phyloP scores from a whole-genome alignment of 768 basidiomycete genomes.

The Serendipita indica region DNA sequence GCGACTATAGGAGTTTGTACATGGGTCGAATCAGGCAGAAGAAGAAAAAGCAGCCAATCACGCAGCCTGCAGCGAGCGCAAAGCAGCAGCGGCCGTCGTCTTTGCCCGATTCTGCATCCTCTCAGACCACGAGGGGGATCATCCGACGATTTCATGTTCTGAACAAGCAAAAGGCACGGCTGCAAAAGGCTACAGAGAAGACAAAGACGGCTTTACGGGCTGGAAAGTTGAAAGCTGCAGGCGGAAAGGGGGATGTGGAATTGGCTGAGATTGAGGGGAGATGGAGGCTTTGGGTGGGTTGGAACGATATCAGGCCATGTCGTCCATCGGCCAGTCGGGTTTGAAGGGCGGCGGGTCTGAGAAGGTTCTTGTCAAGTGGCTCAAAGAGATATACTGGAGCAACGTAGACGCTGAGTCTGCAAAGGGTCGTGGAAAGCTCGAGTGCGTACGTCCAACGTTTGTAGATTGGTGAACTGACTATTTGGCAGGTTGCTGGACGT shows the following conservation, averaged over 20 bases:
- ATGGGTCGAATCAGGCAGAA: no score
- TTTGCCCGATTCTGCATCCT: slow-evolving; percentile 32
- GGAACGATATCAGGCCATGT: slow-evolving; percentile 70
- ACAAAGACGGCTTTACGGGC: slow-evolving; percentile 13
- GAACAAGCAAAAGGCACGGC: slow-evolving; percentile 48
- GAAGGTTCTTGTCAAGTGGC: slow-evolving; percentile 60
- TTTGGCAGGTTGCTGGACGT: slow-evolving; percentile 63
- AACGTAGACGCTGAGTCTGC: slow-evolving; percentile 8
- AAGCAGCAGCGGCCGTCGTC: no score
- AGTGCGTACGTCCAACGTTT: slow-evolving; percentile 6
- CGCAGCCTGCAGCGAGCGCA: no score
- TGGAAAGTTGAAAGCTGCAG: not conserved
- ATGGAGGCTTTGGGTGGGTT: slow-evolving; percentile 64
- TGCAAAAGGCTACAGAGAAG: slow-evolving; percentile 23
- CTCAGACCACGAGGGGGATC: slow-evolving; percentile 47
- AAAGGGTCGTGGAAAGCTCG: no score
- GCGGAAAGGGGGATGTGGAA: slow-evolving; percentile 17
- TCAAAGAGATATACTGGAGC: slow-evolving; percentile 35
- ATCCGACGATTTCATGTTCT: slow-evolving; percentile 74
- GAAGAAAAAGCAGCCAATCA: no score
- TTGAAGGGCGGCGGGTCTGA: slow-evolving; percentile 85
- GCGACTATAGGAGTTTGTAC: no score
- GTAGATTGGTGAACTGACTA: not conserved
- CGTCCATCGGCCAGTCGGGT: slow-evolving; percentile 58
- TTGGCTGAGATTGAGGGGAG: slow-evolving; percentile 42